Conservation (phyloP, 345 rosid genomes). For the Pseudoturritis turrita region DNA sequence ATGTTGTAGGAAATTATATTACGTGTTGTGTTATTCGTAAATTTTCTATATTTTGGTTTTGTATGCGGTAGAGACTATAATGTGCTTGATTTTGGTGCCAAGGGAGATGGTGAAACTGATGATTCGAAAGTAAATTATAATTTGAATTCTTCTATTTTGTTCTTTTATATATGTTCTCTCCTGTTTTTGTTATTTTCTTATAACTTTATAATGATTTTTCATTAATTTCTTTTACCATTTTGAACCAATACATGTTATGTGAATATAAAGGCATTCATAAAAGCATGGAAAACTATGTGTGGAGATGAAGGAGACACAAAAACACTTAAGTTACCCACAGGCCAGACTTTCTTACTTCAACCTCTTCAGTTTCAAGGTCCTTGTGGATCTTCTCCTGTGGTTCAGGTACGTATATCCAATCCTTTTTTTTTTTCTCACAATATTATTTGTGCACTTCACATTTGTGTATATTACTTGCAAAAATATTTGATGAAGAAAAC, state of each 20-base stretch:
- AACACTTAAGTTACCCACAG: neutral
- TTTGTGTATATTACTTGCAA: no score
- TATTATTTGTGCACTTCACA: no score
- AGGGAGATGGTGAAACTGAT: neutral
- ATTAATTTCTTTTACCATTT: neutral
- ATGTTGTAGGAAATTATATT: neutral
- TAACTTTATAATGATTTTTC: neutral
- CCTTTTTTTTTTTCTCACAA: no score
- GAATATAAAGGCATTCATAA: neutral
- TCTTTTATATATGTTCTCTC: neutral
- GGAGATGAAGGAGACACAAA: neutral
- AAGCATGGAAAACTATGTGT: slow-evolving; percentile 3
- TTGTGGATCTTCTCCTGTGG: neutral
- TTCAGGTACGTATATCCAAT: neutral
- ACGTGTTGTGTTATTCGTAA: neutral
- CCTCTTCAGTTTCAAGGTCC: slow-evolving; percentile 7
- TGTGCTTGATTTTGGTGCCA: slow-evolving; percentile 2
- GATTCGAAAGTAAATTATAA: neutral
- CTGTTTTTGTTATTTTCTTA: neutral
- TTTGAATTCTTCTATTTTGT: no score
- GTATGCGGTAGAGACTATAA: neutral
- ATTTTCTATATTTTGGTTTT: neutral
- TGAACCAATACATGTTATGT: no score
- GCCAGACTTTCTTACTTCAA: neutral
- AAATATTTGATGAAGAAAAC: no score